Base-by-base conservation (phyloP, 2,329 filamentous ascomycete genomes). In the Aspergillus ustus region DNA sequence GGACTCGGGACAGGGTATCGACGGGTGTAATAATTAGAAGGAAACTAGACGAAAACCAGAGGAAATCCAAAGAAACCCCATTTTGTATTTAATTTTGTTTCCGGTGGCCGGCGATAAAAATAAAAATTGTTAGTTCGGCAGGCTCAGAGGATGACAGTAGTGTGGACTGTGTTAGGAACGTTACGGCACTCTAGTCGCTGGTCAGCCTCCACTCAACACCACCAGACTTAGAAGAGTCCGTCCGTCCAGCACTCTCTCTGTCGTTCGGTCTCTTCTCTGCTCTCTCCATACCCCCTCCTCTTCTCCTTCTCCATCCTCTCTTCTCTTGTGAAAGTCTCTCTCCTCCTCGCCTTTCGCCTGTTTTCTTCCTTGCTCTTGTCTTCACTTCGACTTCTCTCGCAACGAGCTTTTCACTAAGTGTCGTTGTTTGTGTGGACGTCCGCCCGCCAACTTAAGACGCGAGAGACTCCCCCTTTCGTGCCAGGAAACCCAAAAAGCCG, bases 321-420 rank as follows among this genome's bases (percentile, higher is more conserved):
- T 84, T 79, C 61, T 63, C 57, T 59, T 57, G 37, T 64, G 55
- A 52, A 52, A 57, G 34, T 81, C 85, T 70, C 78, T 83, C 74
- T 81, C 87, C 65, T 89, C 85, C 65, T 52, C 44, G 51, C 52
- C 53, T 50, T 51, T 65, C 48, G 28, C 53, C 29, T 28, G 54
- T 54, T 52, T 58, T 57, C 55, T 61, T 52, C 57, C 58, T 60
- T 59, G 59, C 63, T 66, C 64, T 57, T 62, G 49, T 11, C 37
- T 57, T 50, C 54, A 55, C 57, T 63, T 62, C 60, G 52, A 63
- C 63, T 66, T 59, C 54, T 58, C 52, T 57, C 63, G 64, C 66
- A 77, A 79, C 80, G 80, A 82, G 78, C 80, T 81, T 82, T 82
- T 82, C 77, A 81, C 78, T 81, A 82, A 81, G 80, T 78, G 75